Conservation (phyloP, 2,329 filamentous ascomycete species). For the Trichoderma koningiopsis region DNA sequence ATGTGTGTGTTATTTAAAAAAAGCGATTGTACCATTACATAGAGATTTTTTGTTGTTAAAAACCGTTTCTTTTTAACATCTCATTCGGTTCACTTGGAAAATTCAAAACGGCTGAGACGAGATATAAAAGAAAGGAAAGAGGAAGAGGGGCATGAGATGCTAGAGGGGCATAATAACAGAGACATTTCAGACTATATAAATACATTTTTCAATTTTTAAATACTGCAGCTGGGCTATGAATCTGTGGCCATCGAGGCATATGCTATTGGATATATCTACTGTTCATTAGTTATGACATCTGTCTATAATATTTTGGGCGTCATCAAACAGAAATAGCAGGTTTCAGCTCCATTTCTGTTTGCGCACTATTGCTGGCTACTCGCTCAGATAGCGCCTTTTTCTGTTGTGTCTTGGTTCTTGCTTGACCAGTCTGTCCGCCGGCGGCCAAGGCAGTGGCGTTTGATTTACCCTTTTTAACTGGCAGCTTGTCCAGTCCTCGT, state of each 20-base stretch:
- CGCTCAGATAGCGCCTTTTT: constrained; percentile 43
- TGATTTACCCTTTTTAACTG: constrained; percentile 36
- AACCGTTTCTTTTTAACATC: constrained; percentile 26
- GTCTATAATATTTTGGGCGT: background rate
- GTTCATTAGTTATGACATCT: background rate
- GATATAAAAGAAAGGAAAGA: background rate
- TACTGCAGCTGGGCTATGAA: background rate
- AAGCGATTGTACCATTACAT: constrained; percentile 43
- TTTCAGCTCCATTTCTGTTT: constrained; percentile 30
- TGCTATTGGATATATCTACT: background rate
- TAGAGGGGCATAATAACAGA: background rate
- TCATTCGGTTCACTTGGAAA: constrained; percentile 13
- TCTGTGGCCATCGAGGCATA: background rate
- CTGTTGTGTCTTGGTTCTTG: constrained; percentile 39
- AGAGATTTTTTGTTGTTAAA: constrained; percentile 42
- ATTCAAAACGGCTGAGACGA: constrained; percentile 5
- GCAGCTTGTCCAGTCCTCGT: constrained; percentile 60
- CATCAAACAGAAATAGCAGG: constrained; percentile 31
- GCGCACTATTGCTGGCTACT: constrained; percentile 31
- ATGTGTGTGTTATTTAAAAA: constrained; percentile 25
- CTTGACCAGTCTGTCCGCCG: constrained; percentile 48
- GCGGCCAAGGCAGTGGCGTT: constrained; percentile 51
- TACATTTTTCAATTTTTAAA: background rate
- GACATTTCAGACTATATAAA: background rate
- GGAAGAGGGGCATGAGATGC: background rate